Percentiles rank a stretch among this genome's conserved stretches.
Conservation (phyloP, 371 early-diverging fungal species). For the Syncephalastrum racemosum region DNA sequence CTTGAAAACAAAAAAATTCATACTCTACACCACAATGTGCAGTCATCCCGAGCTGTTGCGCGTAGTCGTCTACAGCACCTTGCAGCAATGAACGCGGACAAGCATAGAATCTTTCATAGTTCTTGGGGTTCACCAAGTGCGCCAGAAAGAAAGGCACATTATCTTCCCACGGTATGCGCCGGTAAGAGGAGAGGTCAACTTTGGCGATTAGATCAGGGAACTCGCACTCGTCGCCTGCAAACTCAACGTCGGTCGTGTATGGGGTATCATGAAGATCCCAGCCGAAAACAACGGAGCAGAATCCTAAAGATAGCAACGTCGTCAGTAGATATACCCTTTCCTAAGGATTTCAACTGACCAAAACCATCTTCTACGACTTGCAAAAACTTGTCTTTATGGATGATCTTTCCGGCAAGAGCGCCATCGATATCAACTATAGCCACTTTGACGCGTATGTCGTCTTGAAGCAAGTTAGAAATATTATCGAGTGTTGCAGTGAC, state of each 20-base stretch:
- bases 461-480: conserved; percentile 26
- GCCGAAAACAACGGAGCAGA: conserved; percentile 83
- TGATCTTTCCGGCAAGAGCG: conserved; percentile 73
- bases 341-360: conserved; percentile 41
- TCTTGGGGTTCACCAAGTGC: conserved; percentile 61
- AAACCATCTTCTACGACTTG: conserved; percentile 67
- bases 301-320: conserved; percentile 45
- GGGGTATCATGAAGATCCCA: conserved; percentile 77
- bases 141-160: conserved; percentile 76
- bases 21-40: conserved; percentile 77
- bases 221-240: conserved; percentile 36
- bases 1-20: conserved; percentile 84
- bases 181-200: conserved; percentile 64
- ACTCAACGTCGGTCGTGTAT: conserved; percentile 35
- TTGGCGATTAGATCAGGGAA: conserved; percentile 71
- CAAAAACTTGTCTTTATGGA: conserved; percentile 68
- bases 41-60: conserved; percentile 45
- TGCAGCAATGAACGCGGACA: conserved; percentile 73
- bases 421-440: conserved; percentile 82
- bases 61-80: conserved; percentile 42
- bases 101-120: conserved; percentile 54
- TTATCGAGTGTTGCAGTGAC: conserved; percentile 26
- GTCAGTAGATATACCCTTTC: neutral
- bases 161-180: conserved; percentile 79
- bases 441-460: conserved; percentile 54